Percentiles rank a stretch among this genome's conserved stretches.
phyloP scores from a whole-genome alignment of 352 stramenopile genomes.

The Globisporangium cederbergense region DNA sequence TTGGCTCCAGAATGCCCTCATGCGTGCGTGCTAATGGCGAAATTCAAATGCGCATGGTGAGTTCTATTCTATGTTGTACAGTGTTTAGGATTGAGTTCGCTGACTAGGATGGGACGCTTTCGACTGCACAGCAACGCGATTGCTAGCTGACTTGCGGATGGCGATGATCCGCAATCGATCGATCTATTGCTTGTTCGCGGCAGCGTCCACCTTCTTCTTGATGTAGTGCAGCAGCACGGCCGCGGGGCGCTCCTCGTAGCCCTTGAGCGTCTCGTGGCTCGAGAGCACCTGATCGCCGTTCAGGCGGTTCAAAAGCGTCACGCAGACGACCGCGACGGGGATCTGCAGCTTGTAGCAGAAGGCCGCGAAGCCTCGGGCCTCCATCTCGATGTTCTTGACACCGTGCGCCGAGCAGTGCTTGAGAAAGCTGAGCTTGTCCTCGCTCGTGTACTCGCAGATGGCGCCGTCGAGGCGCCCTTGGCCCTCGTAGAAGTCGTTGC shows the following conservation, averaged over 20 bases:
- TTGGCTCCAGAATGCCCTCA: neutral
- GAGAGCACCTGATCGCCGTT: constrained; percentile 71
- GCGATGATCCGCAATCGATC: neutral
- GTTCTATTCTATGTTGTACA: constrained; percentile 12
- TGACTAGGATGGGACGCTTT: neutral
- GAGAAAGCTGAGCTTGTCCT: constrained; percentile 79
- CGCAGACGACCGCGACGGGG: constrained; percentile 66
- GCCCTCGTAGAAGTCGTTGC: constrained; percentile 85
- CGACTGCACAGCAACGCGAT: neutral
- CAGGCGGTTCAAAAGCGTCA: constrained; percentile 75
- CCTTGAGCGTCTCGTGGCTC: constrained; percentile 56
- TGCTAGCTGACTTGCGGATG: neutral
- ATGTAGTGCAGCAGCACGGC: constrained; percentile 70
- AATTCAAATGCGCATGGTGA: neutral
- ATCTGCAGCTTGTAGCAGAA: constrained; percentile 81
- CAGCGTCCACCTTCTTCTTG: constrained; percentile 47
- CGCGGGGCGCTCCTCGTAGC: constrained; percentile 57
- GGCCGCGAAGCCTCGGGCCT: constrained; percentile 62
- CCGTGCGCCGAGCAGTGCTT: constrained; percentile 43
- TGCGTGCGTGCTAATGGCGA: neutral
- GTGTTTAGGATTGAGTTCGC: neutral
- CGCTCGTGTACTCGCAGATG: constrained; percentile 73
- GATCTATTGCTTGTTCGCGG: constrained; percentile 6
- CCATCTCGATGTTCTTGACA: constrained; percentile 87
- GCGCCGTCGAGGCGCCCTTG: constrained; percentile 80